Conservation (phyloP, 2,329 filamentous ascomycete genomes). For the Colletotrichum viniferum region DNA sequence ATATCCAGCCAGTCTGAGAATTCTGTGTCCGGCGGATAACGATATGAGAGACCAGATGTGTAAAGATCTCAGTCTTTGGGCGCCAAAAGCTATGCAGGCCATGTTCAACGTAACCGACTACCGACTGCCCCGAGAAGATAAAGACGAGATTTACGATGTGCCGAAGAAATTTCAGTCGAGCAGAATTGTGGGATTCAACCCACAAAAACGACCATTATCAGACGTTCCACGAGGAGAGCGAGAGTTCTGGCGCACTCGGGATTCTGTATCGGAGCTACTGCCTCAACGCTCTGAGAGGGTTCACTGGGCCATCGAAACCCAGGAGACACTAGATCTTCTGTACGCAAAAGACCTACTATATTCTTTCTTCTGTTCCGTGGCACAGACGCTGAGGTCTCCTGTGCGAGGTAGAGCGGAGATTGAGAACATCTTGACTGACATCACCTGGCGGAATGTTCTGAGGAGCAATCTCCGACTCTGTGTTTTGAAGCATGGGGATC, state of each 20-base stretch:
- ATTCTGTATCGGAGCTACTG: not conserved
- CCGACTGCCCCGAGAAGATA: not conserved
- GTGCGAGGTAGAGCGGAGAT: not conserved
- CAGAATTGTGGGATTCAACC: not conserved
- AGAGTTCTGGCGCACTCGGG: not conserved
- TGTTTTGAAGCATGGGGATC: not conserved
- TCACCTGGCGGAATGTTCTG: not conserved
- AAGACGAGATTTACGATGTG: not conserved
- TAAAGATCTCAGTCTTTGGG: not conserved
- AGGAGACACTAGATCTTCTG: not conserved
- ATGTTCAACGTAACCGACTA: not conserved
- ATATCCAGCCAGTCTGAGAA: not conserved
- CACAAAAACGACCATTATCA: not conserved
- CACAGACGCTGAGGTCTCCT: not conserved
- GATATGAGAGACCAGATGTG: not conserved
- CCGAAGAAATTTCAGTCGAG: not conserved
- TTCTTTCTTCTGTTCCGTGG: not conserved
- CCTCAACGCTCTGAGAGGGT: not conserved
- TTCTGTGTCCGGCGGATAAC: not conserved
- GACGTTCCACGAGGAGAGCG: not conserved
- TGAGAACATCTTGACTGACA: not conserved
- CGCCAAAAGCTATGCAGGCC: not conserved
- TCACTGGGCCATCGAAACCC: not conserved
- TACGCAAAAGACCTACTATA: not conserved
- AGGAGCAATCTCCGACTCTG: not conserved